A percentile compares a stretch with the other conserved stretches of the same genome.
Evolutionary conservation across 1,284 basidiomycete species (phyloP).

Genomic region (Ustilago loliicola): DNA sequence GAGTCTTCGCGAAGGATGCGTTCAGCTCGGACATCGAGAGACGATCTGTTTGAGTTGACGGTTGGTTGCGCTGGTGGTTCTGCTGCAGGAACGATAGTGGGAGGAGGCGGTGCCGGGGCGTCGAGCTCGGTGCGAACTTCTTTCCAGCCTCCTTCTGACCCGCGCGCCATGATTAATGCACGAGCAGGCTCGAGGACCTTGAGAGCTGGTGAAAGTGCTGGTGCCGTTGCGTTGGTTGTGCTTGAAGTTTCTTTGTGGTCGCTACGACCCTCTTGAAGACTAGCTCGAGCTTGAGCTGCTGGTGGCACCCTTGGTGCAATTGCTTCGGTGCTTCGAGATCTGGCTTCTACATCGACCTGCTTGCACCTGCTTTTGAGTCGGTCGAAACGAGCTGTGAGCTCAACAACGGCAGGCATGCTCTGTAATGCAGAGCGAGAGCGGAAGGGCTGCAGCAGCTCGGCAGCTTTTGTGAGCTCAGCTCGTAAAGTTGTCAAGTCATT

Average conservation of each 20-base stretch:
- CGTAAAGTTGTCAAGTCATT: conserved; percentile 11
- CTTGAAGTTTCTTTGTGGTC: neutral
- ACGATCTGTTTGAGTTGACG: conserved; percentile 18
- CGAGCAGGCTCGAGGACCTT: conserved; percentile 41
- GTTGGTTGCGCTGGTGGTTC: neutral
- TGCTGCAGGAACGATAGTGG: neutral
- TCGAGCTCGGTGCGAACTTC: conserved; percentile 36
- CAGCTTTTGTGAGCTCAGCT: conserved; percentile 15
- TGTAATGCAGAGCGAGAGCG: conserved; percentile 10
- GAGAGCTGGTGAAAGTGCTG: conserved; percentile 25
- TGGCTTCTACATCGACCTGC: neutral
- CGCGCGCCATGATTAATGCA: conserved; percentile 29
- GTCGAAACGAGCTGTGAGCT: conserved; percentile 40
- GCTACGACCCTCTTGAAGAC: neutral
- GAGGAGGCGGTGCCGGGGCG: conserved; percentile 31
- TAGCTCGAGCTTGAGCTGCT: neutral
- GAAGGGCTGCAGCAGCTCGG: conserved; percentile 23
- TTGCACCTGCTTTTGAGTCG: conserved; percentile 19
- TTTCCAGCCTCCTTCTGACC: conserved; percentile 41
- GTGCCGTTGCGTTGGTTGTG: neutral
- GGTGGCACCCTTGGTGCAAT: neutral
- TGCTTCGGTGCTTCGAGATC: neutral
- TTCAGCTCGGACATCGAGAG: conserved; percentile 19
- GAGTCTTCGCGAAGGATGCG: conserved; percentile 26
- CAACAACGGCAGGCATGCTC: conserved; percentile 30